These are phyloP conservation scores for Debaryomycetaceae sp. DNA, from an alignment of 1,139 yeast species.

Conservation along the genomic window DNA sequence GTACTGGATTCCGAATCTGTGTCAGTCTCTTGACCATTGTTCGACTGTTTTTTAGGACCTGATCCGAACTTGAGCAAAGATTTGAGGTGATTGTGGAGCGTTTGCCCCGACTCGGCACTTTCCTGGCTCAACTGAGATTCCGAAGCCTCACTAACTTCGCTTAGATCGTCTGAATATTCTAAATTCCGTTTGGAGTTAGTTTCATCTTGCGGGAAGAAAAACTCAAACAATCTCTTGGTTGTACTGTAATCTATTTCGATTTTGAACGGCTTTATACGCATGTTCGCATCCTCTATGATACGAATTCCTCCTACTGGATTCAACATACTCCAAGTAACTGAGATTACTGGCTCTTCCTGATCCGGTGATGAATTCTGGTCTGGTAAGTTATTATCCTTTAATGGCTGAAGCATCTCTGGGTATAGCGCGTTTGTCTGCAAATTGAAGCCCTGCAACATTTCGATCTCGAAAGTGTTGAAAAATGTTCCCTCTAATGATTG, in stretches of 20 bases:
- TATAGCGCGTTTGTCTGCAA: conserved; percentile 57
- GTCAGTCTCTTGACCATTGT: conserved; percentile 6
- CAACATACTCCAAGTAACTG: conserved; percentile 67
- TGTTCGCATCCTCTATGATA: conserved; percentile 42
- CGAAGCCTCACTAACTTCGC: neutral
- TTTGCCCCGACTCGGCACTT: neutral
- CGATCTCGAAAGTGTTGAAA: conserved; percentile 55
- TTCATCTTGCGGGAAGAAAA: conserved; percentile 56
- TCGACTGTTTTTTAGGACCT: neutral
- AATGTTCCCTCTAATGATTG: conserved; percentile 56
- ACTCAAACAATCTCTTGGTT: conserved; percentile 58
- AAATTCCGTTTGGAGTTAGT: conserved; percentile 2
- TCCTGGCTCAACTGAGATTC: neutral
- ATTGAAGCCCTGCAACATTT: conserved; percentile 70
- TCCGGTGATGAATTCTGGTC: neutral
- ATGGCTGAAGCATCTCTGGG: conserved; percentile 55
- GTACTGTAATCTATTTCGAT: conserved; percentile 71
- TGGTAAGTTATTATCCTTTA: neutral
- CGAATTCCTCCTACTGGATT: conserved; percentile 87
- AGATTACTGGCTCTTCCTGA: conserved; percentile 37
- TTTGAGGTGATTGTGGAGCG: neutral
- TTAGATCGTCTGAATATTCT: neutral
- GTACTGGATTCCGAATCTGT: neutral
- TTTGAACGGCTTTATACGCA: conserved; percentile 65
- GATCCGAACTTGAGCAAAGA: neutral